Evolutionary conservation across 1,284 basidiomycete species (phyloP).

Genomic region (Irpex rosettiformis): DNA sequence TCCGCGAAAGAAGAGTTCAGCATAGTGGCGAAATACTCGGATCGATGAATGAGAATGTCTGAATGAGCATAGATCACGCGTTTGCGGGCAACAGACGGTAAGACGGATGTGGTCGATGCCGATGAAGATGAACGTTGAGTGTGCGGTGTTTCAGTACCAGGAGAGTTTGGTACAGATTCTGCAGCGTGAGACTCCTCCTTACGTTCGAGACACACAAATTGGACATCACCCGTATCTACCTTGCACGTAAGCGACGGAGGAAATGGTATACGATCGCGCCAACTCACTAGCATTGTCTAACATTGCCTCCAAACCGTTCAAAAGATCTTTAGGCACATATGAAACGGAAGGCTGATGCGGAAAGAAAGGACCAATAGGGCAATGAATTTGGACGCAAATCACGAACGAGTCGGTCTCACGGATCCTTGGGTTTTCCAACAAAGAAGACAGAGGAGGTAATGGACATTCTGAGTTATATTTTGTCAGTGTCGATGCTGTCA

Average conservation of each 20-base stretch:
- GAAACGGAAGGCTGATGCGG: conserved; percentile 64
- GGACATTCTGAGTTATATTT: conserved; percentile 47
- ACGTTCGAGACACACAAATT: conserved; percentile 71
- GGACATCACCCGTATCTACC: conserved; percentile 49
- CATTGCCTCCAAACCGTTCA: conserved; percentile 60
- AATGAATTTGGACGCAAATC: conserved; percentile 69
- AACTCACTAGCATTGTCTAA: conserved; percentile 61
- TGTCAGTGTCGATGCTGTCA: neutral
- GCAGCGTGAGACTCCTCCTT: conserved; percentile 24
- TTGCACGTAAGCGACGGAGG: conserved; percentile 7
- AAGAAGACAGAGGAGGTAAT: conserved; percentile 57
- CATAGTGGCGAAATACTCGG: conserved; percentile 82
- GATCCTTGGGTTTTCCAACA: conserved; percentile 59
- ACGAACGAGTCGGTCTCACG: conserved; percentile 61
- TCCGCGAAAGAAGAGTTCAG: conserved; percentile 71
- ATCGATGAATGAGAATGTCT: conserved; percentile 67
- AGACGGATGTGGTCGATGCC: conserved; percentile 40
- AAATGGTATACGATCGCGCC: neutral
- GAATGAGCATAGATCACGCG: conserved; percentile 80
- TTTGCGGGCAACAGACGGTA: conserved; percentile 54
- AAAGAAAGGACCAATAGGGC: conserved; percentile 60
- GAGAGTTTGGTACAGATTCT: conserved; percentile 22
- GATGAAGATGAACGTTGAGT: conserved; percentile 35
- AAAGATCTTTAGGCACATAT: conserved; percentile 58
- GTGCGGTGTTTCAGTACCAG: conserved; percentile 21